These are phyloP conservation scores for Phaeosphaeria sp. DNA, from an alignment of 2,329 filamentous ascomycete genomes.

Conservation along the genomic window DNA sequence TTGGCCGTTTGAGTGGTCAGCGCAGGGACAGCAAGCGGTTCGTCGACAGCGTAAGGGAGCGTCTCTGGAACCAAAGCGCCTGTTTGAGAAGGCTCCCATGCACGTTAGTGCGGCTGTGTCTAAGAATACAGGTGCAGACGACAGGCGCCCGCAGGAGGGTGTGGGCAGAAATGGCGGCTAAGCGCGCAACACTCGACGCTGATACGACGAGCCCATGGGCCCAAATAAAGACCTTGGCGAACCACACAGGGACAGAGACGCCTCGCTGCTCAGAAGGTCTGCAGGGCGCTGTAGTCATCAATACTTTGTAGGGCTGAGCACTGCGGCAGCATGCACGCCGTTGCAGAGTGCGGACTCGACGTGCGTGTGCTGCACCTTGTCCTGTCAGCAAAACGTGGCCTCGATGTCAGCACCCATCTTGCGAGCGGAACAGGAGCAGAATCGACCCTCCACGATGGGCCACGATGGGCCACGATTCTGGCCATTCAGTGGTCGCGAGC, in stretches of 20 bases:
- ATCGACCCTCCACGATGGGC: neutral
- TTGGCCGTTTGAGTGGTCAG: constrained; percentile 41
- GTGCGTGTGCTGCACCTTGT: constrained; percentile 5
- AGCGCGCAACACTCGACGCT: constrained; percentile 27
- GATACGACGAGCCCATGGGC: constrained; percentile 34
- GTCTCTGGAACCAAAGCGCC: constrained; percentile 41
- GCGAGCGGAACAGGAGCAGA: neutral
- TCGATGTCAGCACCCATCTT: constrained; percentile 2
- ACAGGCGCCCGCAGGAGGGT: constrained; percentile 24
- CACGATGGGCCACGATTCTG: neutral
- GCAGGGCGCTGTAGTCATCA: constrained; percentile 32
- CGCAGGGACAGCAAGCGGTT: constrained; percentile 29
- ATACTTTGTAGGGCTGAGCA: constrained; percentile 41
- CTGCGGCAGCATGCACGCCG: constrained; percentile 27
- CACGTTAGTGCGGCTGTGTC: constrained; percentile 42
- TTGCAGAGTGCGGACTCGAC: constrained; percentile 8
- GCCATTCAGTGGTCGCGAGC: constrained; percentile 11
- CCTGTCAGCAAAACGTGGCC: constrained; percentile 24
- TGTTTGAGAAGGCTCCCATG: constrained; percentile 40
- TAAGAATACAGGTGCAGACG: constrained; percentile 41
- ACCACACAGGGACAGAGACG: constrained; percentile 20
- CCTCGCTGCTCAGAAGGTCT: constrained; percentile 14
- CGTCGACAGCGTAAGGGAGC: constrained; percentile 31
- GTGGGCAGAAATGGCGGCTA: constrained; percentile 37
- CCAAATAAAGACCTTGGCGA: constrained; percentile 37